Percentiles rank a stretch among this genome's conserved stretches.
Evolutionary conservation across 495 filamentous ascomycete genomes (phyloP).

Genomic region (Aspergillus steynii): DNA sequence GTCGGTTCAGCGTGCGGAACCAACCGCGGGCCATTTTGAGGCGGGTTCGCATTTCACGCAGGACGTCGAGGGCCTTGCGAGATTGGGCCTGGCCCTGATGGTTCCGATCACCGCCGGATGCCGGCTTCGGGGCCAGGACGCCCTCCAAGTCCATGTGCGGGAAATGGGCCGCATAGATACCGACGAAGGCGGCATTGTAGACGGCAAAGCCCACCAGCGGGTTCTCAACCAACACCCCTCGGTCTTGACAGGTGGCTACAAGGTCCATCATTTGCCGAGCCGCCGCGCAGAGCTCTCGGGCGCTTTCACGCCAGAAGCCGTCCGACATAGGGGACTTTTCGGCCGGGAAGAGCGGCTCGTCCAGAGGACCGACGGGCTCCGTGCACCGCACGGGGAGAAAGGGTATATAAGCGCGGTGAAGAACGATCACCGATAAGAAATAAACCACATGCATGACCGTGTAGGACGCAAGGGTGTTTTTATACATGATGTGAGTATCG

Average conservation of each 20-base stretch:
- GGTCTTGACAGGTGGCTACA: conserved; percentile 70
- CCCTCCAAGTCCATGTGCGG: conserved; percentile 73
- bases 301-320: conserved; percentile 74
- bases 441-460: conserved; percentile 77
- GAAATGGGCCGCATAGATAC: conserved; percentile 72
- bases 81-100: conserved; percentile 40
- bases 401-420: conserved; percentile 80
- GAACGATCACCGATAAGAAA: conserved; percentile 72
- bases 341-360: conserved; percentile 63
- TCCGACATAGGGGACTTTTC: conserved; percentile 52
- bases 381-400: conserved; percentile 74
- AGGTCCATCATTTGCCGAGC: conserved; percentile 76
- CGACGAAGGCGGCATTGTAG: conserved; percentile 73
- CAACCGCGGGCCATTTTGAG: conserved; percentile 73
- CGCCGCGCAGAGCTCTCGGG: conserved; percentile 70
- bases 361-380: conserved; percentile 70
- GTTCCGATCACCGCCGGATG: conserved; percentile 26
- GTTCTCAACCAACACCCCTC: conserved; percentile 71
- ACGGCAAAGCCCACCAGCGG: conserved; percentile 78
- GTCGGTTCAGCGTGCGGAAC: conserved; percentile 64
- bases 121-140: conserved; percentile 47
- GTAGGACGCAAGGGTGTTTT: conserved; percentile 68
- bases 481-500: conserved; percentile 76
- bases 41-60: conserved; percentile 63
- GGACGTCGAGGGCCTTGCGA: conserved; percentile 52